These are phyloP conservation scores for Colletotrichum liaoningense DNA, from an alignment of 2,329 filamentous ascomycete species.

Conservation along the genomic window DNA sequence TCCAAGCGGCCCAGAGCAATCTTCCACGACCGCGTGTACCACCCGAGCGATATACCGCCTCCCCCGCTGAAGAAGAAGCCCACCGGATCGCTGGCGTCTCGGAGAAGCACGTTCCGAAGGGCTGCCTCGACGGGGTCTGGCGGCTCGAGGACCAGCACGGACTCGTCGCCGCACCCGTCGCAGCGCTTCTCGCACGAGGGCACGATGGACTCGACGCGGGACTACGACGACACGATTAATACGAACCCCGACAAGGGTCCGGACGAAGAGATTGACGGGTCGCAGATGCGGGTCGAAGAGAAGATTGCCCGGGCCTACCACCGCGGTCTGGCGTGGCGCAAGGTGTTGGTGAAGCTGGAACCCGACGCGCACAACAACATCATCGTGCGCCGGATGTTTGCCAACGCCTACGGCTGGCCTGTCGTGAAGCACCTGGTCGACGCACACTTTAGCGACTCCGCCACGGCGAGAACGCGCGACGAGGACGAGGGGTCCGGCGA, in stretches of 20 bases:
- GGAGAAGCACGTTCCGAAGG: slow-evolving; percentile 44
- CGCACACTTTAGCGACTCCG: slow-evolving; percentile 88
- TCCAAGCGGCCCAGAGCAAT: slow-evolving; percentile 86
- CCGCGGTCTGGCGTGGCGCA: slow-evolving; percentile 90
- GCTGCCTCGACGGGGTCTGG: slow-evolving; percentile 33
- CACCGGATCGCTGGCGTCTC: slow-evolving; percentile 47
- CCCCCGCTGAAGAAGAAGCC: slow-evolving; percentile 73
- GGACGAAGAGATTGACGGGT: slow-evolving; percentile 61
- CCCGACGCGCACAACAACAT: slow-evolving; percentile 99
- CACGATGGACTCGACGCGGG: slow-evolving; percentile 55
- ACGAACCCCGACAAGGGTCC: slow-evolving; percentile 57
- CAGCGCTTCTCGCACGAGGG: slow-evolving; percentile 53
- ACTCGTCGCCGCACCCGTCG: slow-evolving; percentile 38
- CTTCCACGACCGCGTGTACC: slow-evolving; percentile 96
- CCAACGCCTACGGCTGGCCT: slow-evolving; percentile 97
- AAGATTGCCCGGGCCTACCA: slow-evolving; percentile 98
- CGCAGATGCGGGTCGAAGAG: slow-evolving; percentile 91
- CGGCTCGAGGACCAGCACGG: slow-evolving; percentile 37
- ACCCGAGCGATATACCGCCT: slow-evolving; percentile 90
- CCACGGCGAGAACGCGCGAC: slow-evolving; percentile 73
- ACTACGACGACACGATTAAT: slow-evolving; percentile 64
- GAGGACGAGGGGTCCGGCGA: slow-evolving; percentile 76
- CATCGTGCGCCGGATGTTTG: slow-evolving; percentile 94
- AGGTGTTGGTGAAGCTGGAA: slow-evolving; percentile 94
- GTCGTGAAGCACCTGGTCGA: slow-evolving; percentile 95